These are phyloP conservation scores for Rhipidocladum racemiflorum DNA, from an alignment of 176 grass and related monocot species.

Conservation along the genomic window DNA sequence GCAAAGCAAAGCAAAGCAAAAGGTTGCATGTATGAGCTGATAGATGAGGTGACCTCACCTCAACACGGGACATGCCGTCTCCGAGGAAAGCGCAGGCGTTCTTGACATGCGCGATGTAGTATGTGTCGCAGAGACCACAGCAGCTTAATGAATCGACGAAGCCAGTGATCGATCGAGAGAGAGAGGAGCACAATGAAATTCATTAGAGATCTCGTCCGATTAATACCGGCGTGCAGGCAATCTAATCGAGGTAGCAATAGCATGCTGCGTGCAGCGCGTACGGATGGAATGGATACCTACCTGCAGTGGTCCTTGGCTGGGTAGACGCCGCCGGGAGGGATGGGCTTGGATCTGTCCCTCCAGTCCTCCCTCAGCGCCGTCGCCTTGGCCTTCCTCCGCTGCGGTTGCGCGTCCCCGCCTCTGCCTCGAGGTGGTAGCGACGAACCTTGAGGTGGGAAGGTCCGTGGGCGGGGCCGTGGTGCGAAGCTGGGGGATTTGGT, in stretches of 20 bases:
- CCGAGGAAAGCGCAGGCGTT: slow-evolving; percentile 81
- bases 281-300: neutral
- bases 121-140: slow-evolving; percentile 91
- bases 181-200: too few species aligned
- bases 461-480: too few species aligned
- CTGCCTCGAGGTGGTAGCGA: neutral
- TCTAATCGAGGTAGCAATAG: too few species aligned
- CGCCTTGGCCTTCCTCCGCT: slow-evolving; percentile 1
- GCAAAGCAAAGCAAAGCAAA: too few species aligned
- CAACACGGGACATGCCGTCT: slow-evolving; percentile 89
- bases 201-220: too few species aligned
- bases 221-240: too few species aligned
- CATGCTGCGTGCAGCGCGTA: too few species aligned
- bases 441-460: too few species aligned
- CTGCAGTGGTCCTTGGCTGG: slow-evolving; percentile 98
- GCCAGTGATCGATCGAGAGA: too few species aligned
- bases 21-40: too few species aligned
- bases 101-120: slow-evolving; percentile 94
- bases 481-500: too few species aligned
- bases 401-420: neutral
- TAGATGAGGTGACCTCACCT: slow-evolving; percentile 37
- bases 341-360: slow-evolving; percentile 70
- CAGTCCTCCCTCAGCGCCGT: slow-evolving; percentile 69
- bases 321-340: slow-evolving; percentile 79
- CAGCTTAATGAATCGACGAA: neutral